Base-by-base conservation (phyloP, 2,329 filamentous ascomycete species). In the Sporothrix pallida region DNA sequence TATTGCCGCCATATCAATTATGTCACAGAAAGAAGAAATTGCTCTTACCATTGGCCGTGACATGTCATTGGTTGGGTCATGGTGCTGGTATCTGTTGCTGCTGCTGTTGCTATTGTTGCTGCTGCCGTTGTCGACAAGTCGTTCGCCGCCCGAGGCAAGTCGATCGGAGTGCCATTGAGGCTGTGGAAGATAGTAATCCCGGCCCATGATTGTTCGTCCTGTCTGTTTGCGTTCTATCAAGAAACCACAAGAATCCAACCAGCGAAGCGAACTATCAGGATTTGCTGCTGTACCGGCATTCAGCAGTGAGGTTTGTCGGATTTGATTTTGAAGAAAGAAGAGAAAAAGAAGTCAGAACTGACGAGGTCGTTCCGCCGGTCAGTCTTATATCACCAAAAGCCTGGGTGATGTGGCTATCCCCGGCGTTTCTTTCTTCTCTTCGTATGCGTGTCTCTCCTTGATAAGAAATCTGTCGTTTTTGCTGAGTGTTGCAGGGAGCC, bases 41-140 rank as follows among this genome's bases (percentile, higher is more conserved):
- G 48, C 13, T 48, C 74, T 52, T 76, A 77, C 79, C 74, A 78
- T 74, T 46, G 79, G 79, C 52, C 77, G 76, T 69, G 78, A 73
- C 50, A 76, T 70, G n/a, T 75, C 74, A 46, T 37, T 75, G n/a
- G 74, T 31, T 15, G 60, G 72, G 15, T 75, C 73, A n/a, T 76
- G 72, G 54, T 76, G 74, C 46, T 76, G 73, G 48, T 77, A 77
- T 69, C 71, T 74, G 48, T 50, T 60, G 50, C 20, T 44, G 50
- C 23, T 31, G 44, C 42, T 56, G 15, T 48, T 73, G 67, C 23
- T 54, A 46, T 31, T 65, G 72, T 26, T 54, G 67, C 13, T 70
- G 62, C 37, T 74, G 72, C 42, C 44, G 13, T 44, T 20, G 26
- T 73, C 72, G 26, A 73, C 71, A 15, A 74, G 56, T 26, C 52